Percentiles rank a stretch among this genome's conserved stretches.
These are phyloP conservation scores for Herpetospermum pedunculosum DNA, from an alignment of 306 rosid genomes.

Conservation along the genomic window DNA sequence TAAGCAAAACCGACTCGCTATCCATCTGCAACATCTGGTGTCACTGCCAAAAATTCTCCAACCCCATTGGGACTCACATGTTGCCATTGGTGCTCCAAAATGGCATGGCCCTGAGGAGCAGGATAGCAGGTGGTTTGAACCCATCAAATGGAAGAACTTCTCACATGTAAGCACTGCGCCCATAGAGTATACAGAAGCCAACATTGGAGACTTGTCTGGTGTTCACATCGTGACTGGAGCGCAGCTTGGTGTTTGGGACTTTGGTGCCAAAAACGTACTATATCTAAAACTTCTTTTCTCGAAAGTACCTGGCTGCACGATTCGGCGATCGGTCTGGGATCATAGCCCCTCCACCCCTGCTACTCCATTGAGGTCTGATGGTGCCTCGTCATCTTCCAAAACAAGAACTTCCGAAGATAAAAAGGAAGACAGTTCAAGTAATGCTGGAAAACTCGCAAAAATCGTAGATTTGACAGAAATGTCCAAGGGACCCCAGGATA, in stretches of 20 bases:
- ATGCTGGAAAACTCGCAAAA: slow-evolving; percentile 64
- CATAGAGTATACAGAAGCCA: slow-evolving; percentile 71
- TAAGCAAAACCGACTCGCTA: slow-evolving; percentile 81
- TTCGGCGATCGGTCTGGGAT: slow-evolving; percentile 95
- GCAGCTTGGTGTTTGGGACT: slow-evolving; percentile 97
- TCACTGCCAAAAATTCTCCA: slow-evolving; percentile 89
- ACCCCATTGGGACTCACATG: slow-evolving; percentile 87
- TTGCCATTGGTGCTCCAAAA: slow-evolving; percentile 93
- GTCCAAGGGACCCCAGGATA: slow-evolving; percentile 94
- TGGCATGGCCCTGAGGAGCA: slow-evolving; percentile 99
- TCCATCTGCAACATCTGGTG: slow-evolving; percentile 86
- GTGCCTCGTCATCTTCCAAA: slow-evolving; percentile 66
- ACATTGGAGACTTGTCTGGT: slow-evolving; percentile 93
- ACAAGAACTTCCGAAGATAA: slow-evolving; percentile 50
- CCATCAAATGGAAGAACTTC: slow-evolving; percentile 98
- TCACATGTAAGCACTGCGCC: slow-evolving; percentile 99
- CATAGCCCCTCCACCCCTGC: slow-evolving; percentile 55
- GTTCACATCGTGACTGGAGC: slow-evolving; percentile 95
- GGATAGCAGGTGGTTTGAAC: slow-evolving; percentile 99
- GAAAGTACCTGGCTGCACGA: slow-evolving; percentile 90
- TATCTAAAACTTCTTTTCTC: slow-evolving; percentile 92
- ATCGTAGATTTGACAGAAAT: slow-evolving; percentile 86
- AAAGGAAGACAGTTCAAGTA: slow-evolving; percentile 57
- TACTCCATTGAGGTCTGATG: slow-evolving; percentile 36
- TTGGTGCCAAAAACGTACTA: slow-evolving; percentile 84